Conservation (phyloP, 2,329 filamentous ascomycete species). For the Trichoderma aggressivum region DNA sequence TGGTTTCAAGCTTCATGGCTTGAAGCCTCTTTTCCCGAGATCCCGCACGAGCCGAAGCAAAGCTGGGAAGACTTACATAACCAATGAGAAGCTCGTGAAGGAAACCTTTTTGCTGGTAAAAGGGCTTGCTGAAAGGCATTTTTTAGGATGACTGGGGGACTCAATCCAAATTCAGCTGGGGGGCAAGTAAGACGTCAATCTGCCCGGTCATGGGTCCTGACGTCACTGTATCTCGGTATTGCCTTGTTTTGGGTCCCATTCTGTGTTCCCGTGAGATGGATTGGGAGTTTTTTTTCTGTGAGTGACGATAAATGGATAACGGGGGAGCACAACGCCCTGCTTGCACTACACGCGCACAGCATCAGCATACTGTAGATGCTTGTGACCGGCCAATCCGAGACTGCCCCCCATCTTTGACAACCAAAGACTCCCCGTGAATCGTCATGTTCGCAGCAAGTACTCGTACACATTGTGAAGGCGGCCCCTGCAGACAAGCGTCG, state of each 20-base stretch:
- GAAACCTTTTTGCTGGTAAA: not conserved
- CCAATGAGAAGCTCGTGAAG: not conserved
- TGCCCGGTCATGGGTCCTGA: not conserved
- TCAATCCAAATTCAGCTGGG: not conserved
- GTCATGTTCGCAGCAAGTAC: not conserved
- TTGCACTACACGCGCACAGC: not conserved
- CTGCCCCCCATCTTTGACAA: not conserved
- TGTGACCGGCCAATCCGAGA: not conserved
- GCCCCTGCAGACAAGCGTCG: slow-evolving; percentile 4
- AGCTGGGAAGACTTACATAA: not conserved
- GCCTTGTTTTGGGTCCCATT: not conserved
- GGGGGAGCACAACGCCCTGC: not conserved
- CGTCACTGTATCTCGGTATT: not conserved
- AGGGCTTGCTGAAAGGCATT: not conserved
- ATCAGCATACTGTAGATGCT: not conserved
- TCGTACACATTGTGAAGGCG: not conserved
- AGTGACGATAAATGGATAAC: not conserved
- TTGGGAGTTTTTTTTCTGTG: not conserved
- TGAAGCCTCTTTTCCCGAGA: not conserved
- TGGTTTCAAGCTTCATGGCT: not conserved
- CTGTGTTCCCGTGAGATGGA: not conserved
- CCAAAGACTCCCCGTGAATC: not conserved
- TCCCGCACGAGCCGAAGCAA: not conserved
- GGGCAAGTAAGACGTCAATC: not conserved
- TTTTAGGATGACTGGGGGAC: not conserved